Percentiles rank a stretch among this genome's conserved stretches.
These are phyloP conservation scores for Fusarium sterilihyphosum DNA, from an alignment of 2,329 filamentous ascomycete species.

Conservation along the genomic window DNA sequence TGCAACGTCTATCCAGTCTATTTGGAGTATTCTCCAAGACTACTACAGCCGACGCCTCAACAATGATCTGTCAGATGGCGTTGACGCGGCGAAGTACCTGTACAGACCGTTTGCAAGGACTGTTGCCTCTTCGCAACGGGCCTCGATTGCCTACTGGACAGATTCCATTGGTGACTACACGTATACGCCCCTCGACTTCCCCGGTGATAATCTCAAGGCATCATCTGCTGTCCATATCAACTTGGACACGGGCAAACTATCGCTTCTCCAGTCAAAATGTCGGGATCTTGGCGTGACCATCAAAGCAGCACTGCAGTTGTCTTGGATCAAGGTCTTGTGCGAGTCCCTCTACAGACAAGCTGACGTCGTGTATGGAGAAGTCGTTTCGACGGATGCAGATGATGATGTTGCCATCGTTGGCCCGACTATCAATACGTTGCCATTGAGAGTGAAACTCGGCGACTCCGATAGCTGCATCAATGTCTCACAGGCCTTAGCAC, in stretches of 20 bases:
- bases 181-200: not conserved
- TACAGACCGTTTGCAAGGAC: conserved; percentile 14
- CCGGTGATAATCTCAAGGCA: not conserved
- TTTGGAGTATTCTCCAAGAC: not conserved
- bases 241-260: not conserved
- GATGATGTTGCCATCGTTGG: not conserved
- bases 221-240: conserved; percentile 13
- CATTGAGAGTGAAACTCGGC: not conserved
- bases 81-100: not conserved
- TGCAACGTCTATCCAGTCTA: not conserved
- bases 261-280: conserved; percentile 1
- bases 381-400: not conserved
- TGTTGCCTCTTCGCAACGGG: not conserved
- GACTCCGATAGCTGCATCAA: accelerated
- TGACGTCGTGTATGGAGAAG: conserved; percentile 13
- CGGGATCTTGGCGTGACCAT: not conserved
- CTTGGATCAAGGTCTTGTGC: conserved; percentile 13
- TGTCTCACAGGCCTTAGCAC: not conserved
- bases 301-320: conserved; percentile 10
- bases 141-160: not conserved
- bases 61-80: accelerated
- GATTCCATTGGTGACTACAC: not conserved
- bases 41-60: not conserved
- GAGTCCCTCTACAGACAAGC: conserved; percentile 4
- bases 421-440: conserved; percentile 16